Evolutionary conservation across 129 eudicot species (phyloP), one percentile per base, ranked within the genome.

Genomic region (Helichrysum umbraculigerum): DNA sequence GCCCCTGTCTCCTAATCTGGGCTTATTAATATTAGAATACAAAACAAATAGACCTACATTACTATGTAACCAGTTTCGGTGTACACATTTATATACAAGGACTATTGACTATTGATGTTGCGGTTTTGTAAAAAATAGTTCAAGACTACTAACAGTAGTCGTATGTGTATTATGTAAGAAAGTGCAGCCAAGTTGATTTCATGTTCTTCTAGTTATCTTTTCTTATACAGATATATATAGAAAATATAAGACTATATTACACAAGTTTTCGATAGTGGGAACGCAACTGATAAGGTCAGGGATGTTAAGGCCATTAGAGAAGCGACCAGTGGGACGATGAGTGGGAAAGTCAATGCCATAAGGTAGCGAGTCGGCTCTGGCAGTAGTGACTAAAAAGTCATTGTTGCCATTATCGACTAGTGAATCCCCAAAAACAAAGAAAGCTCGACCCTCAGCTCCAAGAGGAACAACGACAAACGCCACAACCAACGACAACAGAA

Each of bases 351-450:
- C 92, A 50, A 88, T 88, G 85, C 93, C 93, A 21, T 88, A 88
- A 25, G 93, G 93, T 0, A 88, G 90, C 7, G 90, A 72, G 73
- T 88, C 93, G 3, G 93, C 93, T 71, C 93, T 75, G 42, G 93
- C 93, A 4, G 90, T 75, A 32, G 93, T 88, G 66, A 79, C 73
- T 29, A 88, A 76, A 78, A 78, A 88, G 82, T 88, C 88, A 65
- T 88, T 88, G 85, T 88, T 88, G 25, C 93, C 93, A 66, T 85
- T 85, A 74, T 88, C 93, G n/a, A 85, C 93, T 68, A 88, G 71
- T 0, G 93, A 88, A 71, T 88, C 93, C 15, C 93, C 93, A 56
- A 88, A 88, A 12, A 88, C 86, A 65, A 88, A 88, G 72, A 88
- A 83, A 12, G 93, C 90, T 35, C 79, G 79, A 47, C 78, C 90